Conservation (phyloP, 805 yeast species). For the Candida nemodendra region DNA sequence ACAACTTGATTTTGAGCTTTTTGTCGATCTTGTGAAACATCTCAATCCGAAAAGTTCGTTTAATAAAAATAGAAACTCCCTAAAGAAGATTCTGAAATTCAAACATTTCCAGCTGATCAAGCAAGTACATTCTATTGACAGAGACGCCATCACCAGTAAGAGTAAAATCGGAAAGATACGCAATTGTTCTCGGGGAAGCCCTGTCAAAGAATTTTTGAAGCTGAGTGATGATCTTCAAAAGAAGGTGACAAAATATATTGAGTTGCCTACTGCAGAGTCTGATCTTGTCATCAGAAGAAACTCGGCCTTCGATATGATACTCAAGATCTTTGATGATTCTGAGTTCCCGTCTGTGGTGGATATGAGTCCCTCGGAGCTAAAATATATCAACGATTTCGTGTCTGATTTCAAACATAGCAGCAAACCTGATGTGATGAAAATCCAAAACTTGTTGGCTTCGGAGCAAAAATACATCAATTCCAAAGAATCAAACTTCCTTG, state of each 20-base stretch:
- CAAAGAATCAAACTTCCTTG: slow-evolving; percentile 4
- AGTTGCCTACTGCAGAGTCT: slow-evolving; percentile 1
- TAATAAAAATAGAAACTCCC: slow-evolving; percentile 11
- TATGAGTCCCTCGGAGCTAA: background rate
- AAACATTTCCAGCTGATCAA: slow-evolving; percentile 11
- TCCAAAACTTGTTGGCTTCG: slow-evolving; percentile 8
- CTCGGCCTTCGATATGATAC: slow-evolving; percentile 13
- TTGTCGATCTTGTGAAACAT: slow-evolving; percentile 7
- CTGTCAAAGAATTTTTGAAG: background rate
- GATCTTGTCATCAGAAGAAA: slow-evolving; percentile 11
- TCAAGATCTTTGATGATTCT: slow-evolving; percentile 6
- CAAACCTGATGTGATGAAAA: slow-evolving; percentile 13
- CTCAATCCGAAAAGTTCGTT: slow-evolving; percentile 7
- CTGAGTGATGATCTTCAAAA: slow-evolving; percentile 8
- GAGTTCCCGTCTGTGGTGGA: slow-evolving; percentile 7
- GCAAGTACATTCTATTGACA: background rate
- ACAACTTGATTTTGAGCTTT: slow-evolving; percentile 6
- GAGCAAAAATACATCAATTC: slow-evolving; percentile 5
- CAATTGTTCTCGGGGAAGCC: background rate
- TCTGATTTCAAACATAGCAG: slow-evolving; percentile 4
- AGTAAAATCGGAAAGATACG: background rate
- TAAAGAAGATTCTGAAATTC: slow-evolving; percentile 13
- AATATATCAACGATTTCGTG: slow-evolving; percentile 4
- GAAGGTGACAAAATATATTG: slow-evolving; percentile 5
- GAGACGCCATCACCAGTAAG: background rate